phyloP scores from a whole-genome alignment of 1,139 yeast genomes.

The Blastobotrys apis region DNA sequence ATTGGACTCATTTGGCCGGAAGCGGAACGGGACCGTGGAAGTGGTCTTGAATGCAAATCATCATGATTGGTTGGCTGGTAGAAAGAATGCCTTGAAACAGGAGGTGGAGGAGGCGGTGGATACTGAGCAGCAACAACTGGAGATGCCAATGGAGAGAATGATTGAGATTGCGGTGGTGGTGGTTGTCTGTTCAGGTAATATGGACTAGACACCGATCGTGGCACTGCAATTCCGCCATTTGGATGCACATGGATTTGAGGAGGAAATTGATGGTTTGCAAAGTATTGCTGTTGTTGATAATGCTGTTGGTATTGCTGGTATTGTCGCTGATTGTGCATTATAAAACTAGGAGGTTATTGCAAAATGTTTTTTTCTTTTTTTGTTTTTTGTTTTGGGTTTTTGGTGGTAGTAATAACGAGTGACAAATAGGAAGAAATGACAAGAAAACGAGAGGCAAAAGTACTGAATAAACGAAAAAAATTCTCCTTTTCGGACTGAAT shows the following conservation, averaged over 20 bases:
- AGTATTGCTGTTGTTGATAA: constrained; percentile 11
- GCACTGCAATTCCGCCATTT: constrained; percentile 5
- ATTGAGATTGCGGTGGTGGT: constrained; percentile 3
- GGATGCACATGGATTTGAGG: constrained; percentile 4
- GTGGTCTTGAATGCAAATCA: constrained; percentile 1
- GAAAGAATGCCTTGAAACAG: constrained; percentile 6
- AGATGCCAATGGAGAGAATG: constrained; percentile 10
- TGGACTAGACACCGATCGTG: constrained; percentile 7
- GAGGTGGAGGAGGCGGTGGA: constrained; percentile 4
- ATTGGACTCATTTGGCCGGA: constrained; percentile 1
- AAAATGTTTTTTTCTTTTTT: neutral
- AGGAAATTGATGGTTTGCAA: neutral
- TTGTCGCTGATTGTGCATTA: constrained; percentile 11
- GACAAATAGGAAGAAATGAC: too few species aligned
- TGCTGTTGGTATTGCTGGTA: constrained; percentile 11
- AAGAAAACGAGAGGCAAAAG: neutral
- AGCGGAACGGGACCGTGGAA: constrained; percentile 9
- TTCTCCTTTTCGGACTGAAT: too few species aligned
- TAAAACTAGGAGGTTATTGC: too few species aligned
- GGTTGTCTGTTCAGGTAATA: constrained; percentile 2
- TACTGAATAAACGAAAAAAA: constrained; percentile 3
- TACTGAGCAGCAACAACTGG: constrained; percentile 1
- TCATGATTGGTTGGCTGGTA: constrained; percentile 5
- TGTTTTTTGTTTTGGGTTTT: too few species aligned
- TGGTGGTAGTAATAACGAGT: too few species aligned